Percentiles rank a stretch among this genome's conserved stretches.
Conservation (phyloP, 1,284 basidiomycete species). For the Psilocybe mexicana region DNA sequence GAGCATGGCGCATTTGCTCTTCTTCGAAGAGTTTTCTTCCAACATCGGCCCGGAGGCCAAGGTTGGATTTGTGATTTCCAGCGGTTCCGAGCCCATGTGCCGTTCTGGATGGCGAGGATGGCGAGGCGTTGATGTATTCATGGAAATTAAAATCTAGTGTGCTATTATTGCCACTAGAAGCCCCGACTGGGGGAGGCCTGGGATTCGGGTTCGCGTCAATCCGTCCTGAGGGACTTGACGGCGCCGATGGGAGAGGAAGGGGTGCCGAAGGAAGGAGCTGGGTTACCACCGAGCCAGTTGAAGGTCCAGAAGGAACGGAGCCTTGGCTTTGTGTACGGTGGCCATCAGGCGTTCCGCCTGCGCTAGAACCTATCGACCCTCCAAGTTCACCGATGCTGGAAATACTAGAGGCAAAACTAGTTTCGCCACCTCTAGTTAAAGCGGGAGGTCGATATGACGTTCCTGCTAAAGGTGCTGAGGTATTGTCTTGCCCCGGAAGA, state of each 20-base stretch:
- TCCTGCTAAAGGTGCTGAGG: slow-evolving; percentile 20
- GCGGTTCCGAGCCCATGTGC: slow-evolving; percentile 13
- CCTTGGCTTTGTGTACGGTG: slow-evolving; percentile 5
- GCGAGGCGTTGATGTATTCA: slow-evolving; percentile 74
- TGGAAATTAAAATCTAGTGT: slow-evolving; percentile 58
- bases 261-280: slow-evolving; percentile 26
- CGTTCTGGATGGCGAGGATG: slow-evolving; percentile 54
- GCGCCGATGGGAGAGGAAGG: slow-evolving; percentile 23
- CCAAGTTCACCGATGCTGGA: slow-evolving; percentile 42
- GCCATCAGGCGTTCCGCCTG: slow-evolving; percentile 12
- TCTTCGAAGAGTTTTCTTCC: slow-evolving; percentile 73
- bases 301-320: slow-evolving; percentile 2
- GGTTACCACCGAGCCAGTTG: slow-evolving; percentile 21
- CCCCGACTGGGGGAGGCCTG: slow-evolving; percentile 22
- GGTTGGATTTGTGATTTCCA: slow-evolving; percentile 38
- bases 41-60: slow-evolving; percentile 57
- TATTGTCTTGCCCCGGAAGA: slow-evolving; percentile 28
- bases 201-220: slow-evolving; percentile 31
- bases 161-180: slow-evolving; percentile 18
- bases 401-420: slow-evolving; percentile 43
- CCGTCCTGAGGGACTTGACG: slow-evolving; percentile 24
- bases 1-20: slow-evolving; percentile 50
- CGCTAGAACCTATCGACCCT: slow-evolving; percentile 20
- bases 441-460: slow-evolving; percentile 21
- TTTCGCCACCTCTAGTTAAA: slow-evolving; percentile 34